A percentile compares a stretch with the other conserved stretches of the same genome.
Evolutionary conservation across 106 monocot genomes (phyloP).

Genomic region (Phalaenopsis aphrodite): DNA sequence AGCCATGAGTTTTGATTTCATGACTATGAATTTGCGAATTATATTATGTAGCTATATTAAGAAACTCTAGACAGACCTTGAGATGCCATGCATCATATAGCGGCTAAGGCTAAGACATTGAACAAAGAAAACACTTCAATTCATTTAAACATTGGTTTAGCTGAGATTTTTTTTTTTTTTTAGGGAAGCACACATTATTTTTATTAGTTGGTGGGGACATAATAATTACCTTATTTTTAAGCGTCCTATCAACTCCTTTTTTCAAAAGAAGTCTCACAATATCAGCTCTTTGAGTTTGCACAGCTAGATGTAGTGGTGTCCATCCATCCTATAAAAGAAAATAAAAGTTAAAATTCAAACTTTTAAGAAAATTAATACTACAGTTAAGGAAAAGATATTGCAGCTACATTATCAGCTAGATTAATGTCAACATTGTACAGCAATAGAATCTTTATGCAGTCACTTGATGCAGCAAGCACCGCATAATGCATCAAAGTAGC

Average conservation of each 20-base stretch:
- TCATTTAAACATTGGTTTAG: neutral
- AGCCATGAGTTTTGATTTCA: neutral
- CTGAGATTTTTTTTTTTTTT: too few species aligned
- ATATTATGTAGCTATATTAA: neutral
- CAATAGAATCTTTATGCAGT: constrained; percentile 75
- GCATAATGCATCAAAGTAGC: constrained; percentile 96
- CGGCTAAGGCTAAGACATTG: neutral
- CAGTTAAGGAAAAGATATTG: neutral
- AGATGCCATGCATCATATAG: neutral
- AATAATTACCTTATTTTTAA: constrained; percentile 56
- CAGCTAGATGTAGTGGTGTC: constrained; percentile 98
- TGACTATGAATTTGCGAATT: neutral
- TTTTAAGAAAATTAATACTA: constrained; percentile 3
- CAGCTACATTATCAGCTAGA: constrained; percentile 71
- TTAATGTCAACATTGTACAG: constrained; percentile 91
- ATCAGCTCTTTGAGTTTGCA: constrained; percentile 82
- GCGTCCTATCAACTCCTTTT: constrained; percentile 74
- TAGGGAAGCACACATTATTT: too few species aligned
- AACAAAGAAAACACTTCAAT: neutral
- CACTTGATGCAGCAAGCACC: constrained; percentile 75
- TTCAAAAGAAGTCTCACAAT: constrained; percentile 78
- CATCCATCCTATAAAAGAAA: constrained; percentile 68
- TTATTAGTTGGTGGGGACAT: too few species aligned
- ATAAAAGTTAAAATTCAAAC: neutral
- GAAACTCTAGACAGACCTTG: neutral